phyloP scores from a whole-genome alignment of 306 rosid species.

The Trifolium repens region DNA sequence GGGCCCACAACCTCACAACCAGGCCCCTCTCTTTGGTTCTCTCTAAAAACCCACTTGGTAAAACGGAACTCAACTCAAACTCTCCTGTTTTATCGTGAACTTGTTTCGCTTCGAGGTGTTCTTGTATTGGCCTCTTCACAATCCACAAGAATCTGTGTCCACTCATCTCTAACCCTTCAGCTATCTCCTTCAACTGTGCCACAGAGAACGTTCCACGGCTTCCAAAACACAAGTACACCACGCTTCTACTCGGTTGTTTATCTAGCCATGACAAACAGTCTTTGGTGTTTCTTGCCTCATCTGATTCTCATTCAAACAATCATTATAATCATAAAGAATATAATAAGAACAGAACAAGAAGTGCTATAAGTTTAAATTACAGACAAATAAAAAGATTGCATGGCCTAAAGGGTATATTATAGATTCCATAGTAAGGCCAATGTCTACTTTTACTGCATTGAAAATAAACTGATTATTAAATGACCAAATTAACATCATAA shows the following conservation, averaged over 20 bases:
- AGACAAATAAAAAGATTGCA: neutral
- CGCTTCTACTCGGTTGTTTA: conserved; percentile 6
- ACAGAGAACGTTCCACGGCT: neutral
- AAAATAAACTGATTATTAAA: neutral
- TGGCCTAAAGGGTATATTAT: no score
- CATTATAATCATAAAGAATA: neutral
- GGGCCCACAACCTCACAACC: conserved; percentile 2
- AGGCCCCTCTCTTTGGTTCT: conserved; percentile 17
- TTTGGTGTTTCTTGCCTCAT: neutral
- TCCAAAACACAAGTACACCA: conserved; percentile 11
- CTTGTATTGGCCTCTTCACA: neutral
- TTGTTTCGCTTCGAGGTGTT: neutral
- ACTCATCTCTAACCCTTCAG: conserved; percentile 18
- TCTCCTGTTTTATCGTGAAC: neutral
- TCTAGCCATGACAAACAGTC: neutral
- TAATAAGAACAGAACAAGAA: neutral
- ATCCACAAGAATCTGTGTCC: conserved; percentile 13
- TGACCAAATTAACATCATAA: no score
- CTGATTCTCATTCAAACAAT: neutral
- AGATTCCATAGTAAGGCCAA: no score
- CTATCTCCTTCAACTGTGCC: conserved; percentile 9
- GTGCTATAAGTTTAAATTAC: neutral
- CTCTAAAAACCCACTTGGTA: neutral
- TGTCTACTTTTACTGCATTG: no score
- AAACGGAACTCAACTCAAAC: neutral